Evolutionary conservation across 225 moss, liverwort and hornwort genomes (phyloP).

Genomic region (Marchantia polymorpha): DNA sequence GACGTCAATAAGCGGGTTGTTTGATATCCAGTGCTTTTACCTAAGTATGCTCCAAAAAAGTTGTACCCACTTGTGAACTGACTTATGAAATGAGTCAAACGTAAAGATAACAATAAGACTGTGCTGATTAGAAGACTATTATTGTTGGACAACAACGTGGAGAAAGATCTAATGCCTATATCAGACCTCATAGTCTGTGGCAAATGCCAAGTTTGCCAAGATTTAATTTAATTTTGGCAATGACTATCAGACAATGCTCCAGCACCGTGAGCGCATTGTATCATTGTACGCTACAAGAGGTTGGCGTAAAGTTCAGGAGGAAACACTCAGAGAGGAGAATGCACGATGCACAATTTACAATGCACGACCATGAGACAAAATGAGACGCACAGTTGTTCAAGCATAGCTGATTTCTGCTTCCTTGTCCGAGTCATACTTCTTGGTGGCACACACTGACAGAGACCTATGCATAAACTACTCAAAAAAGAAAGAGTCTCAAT

Average conservation of each 20-base stretch:
- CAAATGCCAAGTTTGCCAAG: no score
- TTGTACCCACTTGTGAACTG: constrained; percentile 45
- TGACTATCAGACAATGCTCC: background rate
- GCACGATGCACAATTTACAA: no score
- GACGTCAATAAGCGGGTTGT: constrained; percentile 54
- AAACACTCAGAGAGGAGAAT: no score
- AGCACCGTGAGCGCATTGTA: background rate
- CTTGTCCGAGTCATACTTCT: constrained; percentile 23
- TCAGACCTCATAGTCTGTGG: no score
- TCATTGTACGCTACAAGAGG: background rate
- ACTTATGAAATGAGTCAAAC: constrained; percentile 44
- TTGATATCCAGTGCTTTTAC: constrained; percentile 50
- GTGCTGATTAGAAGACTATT: constrained; percentile 49
- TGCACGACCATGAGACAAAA: background rate
- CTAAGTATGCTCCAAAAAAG: constrained; percentile 40
- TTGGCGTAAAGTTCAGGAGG: no score
- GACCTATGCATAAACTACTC: background rate
- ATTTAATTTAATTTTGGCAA: no score
- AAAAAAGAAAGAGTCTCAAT: background rate
- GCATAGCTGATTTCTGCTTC: constrained; percentile 29
- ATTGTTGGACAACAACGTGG: constrained; percentile 56
- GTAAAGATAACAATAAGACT: constrained; percentile 40
- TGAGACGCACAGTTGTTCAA: constrained; percentile 29
- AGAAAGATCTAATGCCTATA: constrained; percentile 51
- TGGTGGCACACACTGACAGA: constrained; percentile 18